Conservation (phyloP, 176 grass and related monocot species). For the Avena atlantica region DNA sequence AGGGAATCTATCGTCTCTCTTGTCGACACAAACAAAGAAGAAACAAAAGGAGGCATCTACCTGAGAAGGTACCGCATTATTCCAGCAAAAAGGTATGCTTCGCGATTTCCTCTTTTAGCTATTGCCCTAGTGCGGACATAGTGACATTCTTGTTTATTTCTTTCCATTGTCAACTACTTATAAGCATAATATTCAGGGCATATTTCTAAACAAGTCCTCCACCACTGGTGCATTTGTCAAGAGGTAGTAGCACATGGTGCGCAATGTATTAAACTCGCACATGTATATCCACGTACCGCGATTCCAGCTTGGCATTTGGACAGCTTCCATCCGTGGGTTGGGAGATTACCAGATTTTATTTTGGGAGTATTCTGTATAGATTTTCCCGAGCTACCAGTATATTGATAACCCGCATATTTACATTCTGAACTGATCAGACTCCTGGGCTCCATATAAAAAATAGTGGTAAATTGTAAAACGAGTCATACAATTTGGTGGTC, state of each 20-base stretch:
- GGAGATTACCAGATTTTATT: not conserved
- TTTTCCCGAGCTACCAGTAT: not conserved
- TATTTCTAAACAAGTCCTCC: not conserved
- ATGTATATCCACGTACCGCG: not conserved
- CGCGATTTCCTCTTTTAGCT: slow-evolving; percentile 12
- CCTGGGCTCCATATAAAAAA: not conserved
- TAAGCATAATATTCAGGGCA: not conserved
- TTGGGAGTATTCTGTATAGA: not conserved
- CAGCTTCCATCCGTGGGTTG: not conserved
- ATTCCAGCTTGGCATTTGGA: not conserved
- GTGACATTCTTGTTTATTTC: slow-evolving; percentile 3
- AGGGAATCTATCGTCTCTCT: not conserved
- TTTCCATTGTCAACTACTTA: not conserved
- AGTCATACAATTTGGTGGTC: not conserved
- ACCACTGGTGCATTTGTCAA: not conserved
- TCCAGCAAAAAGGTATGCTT: slow-evolving; percentile 13
- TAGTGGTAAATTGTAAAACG: not conserved
- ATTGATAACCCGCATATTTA: not conserved
- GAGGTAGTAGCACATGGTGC: too few relatives aligned
- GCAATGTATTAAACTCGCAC: not conserved
- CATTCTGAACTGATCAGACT: not conserved
- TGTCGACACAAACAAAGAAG: not conserved
- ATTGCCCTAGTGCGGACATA: not conserved
- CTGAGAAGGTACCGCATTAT: not conserved
- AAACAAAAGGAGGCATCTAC: not conserved